Percentiles rank a stretch among this genome's conserved stretches.
Conservation (phyloP, 257 asterid genomes). For the Cinchona pubescens region DNA sequence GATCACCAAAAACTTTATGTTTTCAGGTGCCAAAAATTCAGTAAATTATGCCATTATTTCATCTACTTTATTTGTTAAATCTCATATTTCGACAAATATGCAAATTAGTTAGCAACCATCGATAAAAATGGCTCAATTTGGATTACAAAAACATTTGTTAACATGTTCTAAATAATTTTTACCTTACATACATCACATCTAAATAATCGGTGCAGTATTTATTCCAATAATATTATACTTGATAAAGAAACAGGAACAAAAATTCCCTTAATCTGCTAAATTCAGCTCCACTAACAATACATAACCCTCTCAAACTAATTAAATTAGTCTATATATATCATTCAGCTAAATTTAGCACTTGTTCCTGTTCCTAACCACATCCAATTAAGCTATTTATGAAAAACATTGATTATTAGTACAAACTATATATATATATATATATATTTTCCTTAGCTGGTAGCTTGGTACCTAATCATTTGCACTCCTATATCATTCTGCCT, state of each 20-base stretch:
- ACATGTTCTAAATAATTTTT: too few species aligned
- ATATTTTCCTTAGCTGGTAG: slow-evolving; percentile 2
- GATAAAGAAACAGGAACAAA: slow-evolving; percentile 67
- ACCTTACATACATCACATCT: too few species aligned
- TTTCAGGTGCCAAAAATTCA: not conserved
- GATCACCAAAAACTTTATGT: not conserved
- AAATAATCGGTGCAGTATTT: too few species aligned
- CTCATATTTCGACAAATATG: slow-evolving; percentile 1
- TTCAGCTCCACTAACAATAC: slow-evolving; percentile 43
- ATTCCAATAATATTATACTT: too few species aligned
- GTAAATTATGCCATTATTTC: not conserved
- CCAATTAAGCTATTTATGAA: slow-evolving; percentile 18
- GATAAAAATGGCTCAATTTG: slow-evolving; percentile 21
- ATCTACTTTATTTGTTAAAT: not conserved
- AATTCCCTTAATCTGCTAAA: slow-evolving; percentile 51
- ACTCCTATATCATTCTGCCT: slow-evolving; percentile 32
- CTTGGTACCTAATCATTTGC: slow-evolving; percentile 36
- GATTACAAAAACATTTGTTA: too few species aligned
- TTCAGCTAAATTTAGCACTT: slow-evolving; percentile 71
- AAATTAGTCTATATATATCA: slow-evolving; percentile 31
- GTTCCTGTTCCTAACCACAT: slow-evolving; percentile 61
- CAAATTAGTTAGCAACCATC: slow-evolving; percentile 4
- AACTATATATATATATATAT: too few species aligned
- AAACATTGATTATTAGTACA: slow-evolving; percentile 28
- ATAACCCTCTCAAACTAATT: slow-evolving; percentile 19